Conservation (phyloP, 2,329 filamentous ascomycete species). For the Sarocladiaceae sp. region DNA sequence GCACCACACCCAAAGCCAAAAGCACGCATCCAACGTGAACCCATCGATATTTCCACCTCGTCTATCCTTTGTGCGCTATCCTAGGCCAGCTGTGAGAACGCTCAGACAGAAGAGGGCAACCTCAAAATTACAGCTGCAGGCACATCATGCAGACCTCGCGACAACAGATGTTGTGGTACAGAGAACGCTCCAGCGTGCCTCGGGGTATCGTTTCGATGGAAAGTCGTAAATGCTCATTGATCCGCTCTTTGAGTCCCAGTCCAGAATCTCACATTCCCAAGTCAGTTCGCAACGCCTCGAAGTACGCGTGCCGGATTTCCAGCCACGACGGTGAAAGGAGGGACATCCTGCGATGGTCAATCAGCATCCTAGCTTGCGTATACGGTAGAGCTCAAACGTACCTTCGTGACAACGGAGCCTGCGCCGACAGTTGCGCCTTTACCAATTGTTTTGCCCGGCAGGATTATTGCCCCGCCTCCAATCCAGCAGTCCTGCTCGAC, state of each 20-base stretch:
- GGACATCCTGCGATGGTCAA: constrained; percentile 46
- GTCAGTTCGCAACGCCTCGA: constrained; percentile 27
- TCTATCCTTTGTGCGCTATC: too few relatives aligned
- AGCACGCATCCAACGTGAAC: too few relatives aligned
- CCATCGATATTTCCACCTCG: too few relatives aligned
- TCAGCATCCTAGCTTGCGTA: background rate
- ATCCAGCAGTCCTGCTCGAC: constrained; percentile 87
- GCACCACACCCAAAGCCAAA: too few relatives aligned
- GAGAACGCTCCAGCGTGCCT: constrained; percentile 1
- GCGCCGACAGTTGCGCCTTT: constrained; percentile 74
- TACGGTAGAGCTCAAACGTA: constrained; percentile 23
- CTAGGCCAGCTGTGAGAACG: too few relatives aligned
- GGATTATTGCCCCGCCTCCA: constrained; percentile 67
- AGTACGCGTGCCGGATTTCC: constrained; percentile 62
- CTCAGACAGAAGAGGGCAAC: background rate
- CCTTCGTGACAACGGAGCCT: constrained; percentile 78
- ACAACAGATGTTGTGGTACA: background rate
- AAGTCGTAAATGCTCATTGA: constrained; percentile 8
- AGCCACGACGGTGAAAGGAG: constrained; percentile 60
- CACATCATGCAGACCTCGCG: background rate
- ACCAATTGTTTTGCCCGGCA: constrained; percentile 75
- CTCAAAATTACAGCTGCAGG: background rate
- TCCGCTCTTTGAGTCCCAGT: constrained; percentile 2
- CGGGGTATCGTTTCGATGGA: constrained; percentile 7
- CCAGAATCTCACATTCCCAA: background rate